These are phyloP conservation scores for Leptographium galeiforme DNA, from an alignment of 2,329 filamentous ascomycete genomes.

Conservation along the genomic window DNA sequence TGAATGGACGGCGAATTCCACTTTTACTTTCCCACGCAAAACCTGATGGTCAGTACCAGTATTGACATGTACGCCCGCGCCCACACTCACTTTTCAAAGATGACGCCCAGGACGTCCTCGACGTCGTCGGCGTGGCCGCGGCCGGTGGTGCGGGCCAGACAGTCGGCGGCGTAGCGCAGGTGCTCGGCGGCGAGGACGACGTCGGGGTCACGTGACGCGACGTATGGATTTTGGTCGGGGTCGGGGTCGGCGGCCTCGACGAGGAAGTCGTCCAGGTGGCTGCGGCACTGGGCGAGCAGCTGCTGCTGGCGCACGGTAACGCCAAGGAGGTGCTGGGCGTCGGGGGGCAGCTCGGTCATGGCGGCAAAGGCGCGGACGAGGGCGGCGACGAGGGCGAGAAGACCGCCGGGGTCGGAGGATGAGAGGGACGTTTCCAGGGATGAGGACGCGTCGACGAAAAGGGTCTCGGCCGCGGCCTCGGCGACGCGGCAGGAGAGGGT, in stretches of 20 bases:
- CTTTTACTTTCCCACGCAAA: slow-evolving; percentile 25
- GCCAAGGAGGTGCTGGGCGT: slow-evolving; percentile 73
- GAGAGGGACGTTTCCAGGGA: not conserved
- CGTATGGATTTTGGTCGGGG: too few relatives aligned
- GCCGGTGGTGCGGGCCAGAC: slow-evolving; percentile 78
- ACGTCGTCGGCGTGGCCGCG: slow-evolving; percentile 76
- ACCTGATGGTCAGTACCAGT: slow-evolving; percentile 17
- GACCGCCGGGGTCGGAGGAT: slow-evolving; percentile 36
- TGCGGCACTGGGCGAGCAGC: slow-evolving; percentile 60
- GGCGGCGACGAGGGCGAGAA: slow-evolving; percentile 57
- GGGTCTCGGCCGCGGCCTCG: not conserved
- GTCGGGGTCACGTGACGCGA: slow-evolving; percentile 37
- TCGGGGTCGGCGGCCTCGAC: slow-evolving; percentile 25
- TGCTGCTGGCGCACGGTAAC: slow-evolving; percentile 82
- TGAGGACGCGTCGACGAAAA: slow-evolving; percentile 19
- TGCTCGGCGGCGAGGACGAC: slow-evolving; percentile 85
- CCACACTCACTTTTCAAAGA: slow-evolving; percentile 80
- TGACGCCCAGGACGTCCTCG: slow-evolving; percentile 88
- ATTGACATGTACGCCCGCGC: not conserved
- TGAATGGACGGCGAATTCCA: not conserved
- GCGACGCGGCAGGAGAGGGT: slow-evolving; percentile 7
- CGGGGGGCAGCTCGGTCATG: slow-evolving; percentile 57
- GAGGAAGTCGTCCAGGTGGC: slow-evolving; percentile 62
- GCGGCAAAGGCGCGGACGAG: slow-evolving; percentile 54
- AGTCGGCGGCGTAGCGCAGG: slow-evolving; percentile 65